These are phyloP conservation scores for Triticum dicoccoides DNA, from an alignment of 176 grass and related monocot genomes.

Conservation along the genomic window DNA sequence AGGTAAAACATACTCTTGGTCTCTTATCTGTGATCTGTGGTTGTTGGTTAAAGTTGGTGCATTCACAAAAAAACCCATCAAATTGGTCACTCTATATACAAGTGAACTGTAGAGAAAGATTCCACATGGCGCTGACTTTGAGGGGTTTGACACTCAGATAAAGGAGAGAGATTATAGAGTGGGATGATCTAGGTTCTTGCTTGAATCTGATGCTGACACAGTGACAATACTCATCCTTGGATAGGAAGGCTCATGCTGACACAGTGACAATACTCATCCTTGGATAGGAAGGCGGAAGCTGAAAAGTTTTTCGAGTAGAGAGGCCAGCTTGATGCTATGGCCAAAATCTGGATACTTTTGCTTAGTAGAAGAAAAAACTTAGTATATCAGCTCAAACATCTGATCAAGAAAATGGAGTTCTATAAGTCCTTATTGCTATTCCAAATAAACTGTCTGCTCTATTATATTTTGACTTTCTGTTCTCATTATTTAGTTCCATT, in stretches of 20 bases:
- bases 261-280: neutral
- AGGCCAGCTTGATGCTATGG: no score
- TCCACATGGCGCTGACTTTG: neutral
- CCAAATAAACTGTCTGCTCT: neutral
- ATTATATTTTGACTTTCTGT: neutral
- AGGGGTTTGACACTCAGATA: neutral
- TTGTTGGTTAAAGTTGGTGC: slow-evolving; percentile 1
- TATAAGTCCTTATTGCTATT: neutral
- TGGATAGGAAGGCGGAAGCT: neutral
- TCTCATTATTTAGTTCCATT: neutral
- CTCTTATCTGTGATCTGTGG: neutral
- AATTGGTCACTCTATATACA: slow-evolving; percentile 2
- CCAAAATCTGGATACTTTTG: no score
- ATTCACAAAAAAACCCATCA: neutral
- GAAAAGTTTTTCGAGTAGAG: no score
- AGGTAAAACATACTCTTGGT: neutral
- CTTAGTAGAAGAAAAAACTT: no score
- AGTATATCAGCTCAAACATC: neutral
- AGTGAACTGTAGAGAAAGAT: neutral
- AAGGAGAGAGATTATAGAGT: neutral
- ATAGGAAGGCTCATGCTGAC: neutral
- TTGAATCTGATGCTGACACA: neutral
- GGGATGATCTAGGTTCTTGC: neutral
- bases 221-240: neutral
- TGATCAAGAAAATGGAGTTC: neutral